Conservation (phyloP, 2,329 filamentous ascomycete genomes). For the Spiromastix sp. region DNA sequence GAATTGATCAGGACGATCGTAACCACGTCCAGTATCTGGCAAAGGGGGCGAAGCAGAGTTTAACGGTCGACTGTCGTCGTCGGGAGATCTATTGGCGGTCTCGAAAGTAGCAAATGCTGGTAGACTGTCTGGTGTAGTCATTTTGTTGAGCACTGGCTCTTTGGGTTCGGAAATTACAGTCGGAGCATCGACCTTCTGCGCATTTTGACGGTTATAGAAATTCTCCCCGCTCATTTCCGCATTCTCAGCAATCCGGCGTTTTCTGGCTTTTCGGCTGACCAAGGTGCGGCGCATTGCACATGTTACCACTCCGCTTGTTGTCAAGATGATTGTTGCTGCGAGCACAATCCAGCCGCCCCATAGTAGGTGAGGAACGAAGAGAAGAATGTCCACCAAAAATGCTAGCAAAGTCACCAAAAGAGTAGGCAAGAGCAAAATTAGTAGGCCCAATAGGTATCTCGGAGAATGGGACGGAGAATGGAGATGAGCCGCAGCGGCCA, state of each 20-base stretch:
- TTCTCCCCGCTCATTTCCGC: constrained; percentile 95
- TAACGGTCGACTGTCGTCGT: constrained; percentile 32
- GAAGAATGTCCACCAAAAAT: constrained; percentile 84
- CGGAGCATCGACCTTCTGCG: constrained; percentile 41
- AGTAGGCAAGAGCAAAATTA: constrained; percentile 78
- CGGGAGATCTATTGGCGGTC: constrained; percentile 17
- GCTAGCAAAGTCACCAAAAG: constrained; percentile 74
- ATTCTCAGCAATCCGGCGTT: constrained; percentile 84
- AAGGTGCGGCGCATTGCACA: constrained; percentile 92
- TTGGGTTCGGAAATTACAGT: constrained; percentile 45
- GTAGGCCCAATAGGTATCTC: constrained; percentile 71
- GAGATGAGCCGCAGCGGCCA: constrained; percentile 74
- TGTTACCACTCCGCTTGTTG: constrained; percentile 70
- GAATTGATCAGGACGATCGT: constrained; percentile 20
- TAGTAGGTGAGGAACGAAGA: constrained; percentile 87
- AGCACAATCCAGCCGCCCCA: constrained; percentile 95
- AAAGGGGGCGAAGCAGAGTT: constrained; percentile 22
- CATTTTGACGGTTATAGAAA: constrained; percentile 61
- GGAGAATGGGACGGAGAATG: constrained; percentile 83
- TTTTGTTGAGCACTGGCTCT: constrained; percentile 44
- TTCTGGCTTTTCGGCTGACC: constrained; percentile 83
- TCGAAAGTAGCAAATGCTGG: constrained; percentile 31
- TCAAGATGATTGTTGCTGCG: constrained; percentile 75
- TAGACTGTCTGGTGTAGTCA: constrained; percentile 40
- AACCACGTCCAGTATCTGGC: constrained; percentile 14